A percentile compares a stretch with the other conserved stretches of the same genome.
These are phyloP conservation scores for Eutreptiella sp. DNA, from an alignment of 208 protist species.

Conservation along the genomic window DNA sequence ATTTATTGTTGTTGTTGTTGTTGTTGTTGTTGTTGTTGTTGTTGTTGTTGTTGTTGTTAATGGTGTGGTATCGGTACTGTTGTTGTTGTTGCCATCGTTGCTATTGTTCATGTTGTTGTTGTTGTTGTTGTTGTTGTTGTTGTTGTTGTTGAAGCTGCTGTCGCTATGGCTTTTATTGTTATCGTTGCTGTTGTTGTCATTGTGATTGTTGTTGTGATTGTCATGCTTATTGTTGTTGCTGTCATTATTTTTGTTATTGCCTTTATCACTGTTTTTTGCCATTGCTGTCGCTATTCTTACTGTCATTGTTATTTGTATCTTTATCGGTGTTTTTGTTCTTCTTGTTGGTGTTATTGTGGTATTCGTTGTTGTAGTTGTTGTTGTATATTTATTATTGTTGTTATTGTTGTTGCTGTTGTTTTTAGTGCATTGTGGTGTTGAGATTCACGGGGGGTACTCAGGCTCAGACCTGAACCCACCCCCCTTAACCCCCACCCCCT, in stretches of 20 bases:
- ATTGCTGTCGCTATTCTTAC: slow-evolving; percentile 10
- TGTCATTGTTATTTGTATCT: slow-evolving; percentile 11
- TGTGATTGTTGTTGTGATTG: slow-evolving; percentile 17
- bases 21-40: no score
- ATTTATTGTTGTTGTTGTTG: no score
- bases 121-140: slow-evolving; percentile 24
- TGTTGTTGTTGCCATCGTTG: slow-evolving; percentile 18
- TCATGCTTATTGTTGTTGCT: slow-evolving; percentile 14
- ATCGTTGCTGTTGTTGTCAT: background rate
- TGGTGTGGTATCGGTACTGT: slow-evolving; percentile 10
- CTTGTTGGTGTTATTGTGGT: slow-evolving; percentile 17
- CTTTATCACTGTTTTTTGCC: slow-evolving; percentile 7
- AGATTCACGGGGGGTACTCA: no score
- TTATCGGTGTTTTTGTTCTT: no score
- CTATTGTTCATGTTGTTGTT: slow-evolving; percentile 19
- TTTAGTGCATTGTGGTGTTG: no score
- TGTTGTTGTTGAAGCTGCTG: slow-evolving; percentile 13
- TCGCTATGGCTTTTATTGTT: slow-evolving; percentile 1
- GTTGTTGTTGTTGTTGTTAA: no score
- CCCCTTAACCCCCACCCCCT: no score
- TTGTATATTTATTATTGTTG: slow-evolving; percentile 17
- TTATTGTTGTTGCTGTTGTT: no score
- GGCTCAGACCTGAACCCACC: no score
- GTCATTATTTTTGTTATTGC: slow-evolving; percentile 15
- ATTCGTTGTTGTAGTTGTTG: slow-evolving; percentile 19